Evolutionary conservation across 2,329 filamentous ascomycete genomes (phyloP).

Genomic region (Fusarium bulbicola): DNA sequence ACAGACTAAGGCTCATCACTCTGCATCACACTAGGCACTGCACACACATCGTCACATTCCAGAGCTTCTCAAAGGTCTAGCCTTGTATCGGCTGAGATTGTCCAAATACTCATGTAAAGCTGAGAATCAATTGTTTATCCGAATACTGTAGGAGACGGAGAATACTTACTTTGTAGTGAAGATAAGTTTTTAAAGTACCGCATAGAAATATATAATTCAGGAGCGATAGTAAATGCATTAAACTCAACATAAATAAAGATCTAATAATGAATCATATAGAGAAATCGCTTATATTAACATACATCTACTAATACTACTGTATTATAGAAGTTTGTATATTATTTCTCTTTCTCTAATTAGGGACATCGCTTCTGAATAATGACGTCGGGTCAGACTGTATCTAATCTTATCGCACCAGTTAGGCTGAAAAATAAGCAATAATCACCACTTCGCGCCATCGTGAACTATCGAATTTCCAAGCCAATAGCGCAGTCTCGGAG

Average conservation of each 20-base stretch:
- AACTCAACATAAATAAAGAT: too few species aligned
- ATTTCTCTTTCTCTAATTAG: fast-evolving
- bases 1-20: too few species aligned
- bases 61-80: neutral
- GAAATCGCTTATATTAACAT: too few species aligned
- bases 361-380: neutral
- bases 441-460: neutral
- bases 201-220: fast-evolving
- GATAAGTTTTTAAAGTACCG: fast-evolving
- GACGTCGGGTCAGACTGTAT: fast-evolving
- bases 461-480: neutral
- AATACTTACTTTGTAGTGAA: neutral
- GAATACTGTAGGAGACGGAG: neutral
- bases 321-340: too few species aligned
- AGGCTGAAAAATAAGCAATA: neutral
- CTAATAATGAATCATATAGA: too few species aligned
- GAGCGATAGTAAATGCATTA: too few species aligned
- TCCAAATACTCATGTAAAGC: neutral
- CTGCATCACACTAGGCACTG: neutral
- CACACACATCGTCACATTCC: neutral
- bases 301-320: fast-evolving
- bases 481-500: neutral
- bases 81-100: too few species aligned
- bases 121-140: neutral
- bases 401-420: neutral